A percentile compares a stretch with the other conserved stretches of the same genome.
phyloP scores from a whole-genome alignment of 495 filamentous ascomycete species.

The Alectoria sarmentosa region DNA sequence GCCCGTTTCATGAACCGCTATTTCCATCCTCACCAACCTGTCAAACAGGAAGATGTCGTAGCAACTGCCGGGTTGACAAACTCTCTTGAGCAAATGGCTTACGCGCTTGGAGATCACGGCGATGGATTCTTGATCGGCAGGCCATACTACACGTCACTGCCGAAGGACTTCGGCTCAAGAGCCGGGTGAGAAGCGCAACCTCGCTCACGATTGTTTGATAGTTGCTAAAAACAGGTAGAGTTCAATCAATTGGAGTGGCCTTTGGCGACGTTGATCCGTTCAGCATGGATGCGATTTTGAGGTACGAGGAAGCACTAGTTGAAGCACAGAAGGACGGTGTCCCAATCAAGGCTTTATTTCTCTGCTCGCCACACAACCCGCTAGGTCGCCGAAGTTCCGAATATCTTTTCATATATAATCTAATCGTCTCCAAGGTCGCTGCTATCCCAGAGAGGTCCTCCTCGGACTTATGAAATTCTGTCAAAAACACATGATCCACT shows the following conservation, averaged over 20 bases:
- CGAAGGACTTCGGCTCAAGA: conserved; percentile 23
- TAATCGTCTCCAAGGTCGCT: conserved; percentile 24
- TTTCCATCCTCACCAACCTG: conserved; percentile 34
- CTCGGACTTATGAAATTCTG: conserved; percentile 46
- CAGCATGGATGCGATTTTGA: conserved; percentile 33
- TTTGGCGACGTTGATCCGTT: conserved; percentile 44
- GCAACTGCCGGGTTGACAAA: conserved; percentile 25
- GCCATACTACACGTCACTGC: conserved; percentile 47
- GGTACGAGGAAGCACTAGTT: conserved; percentile 37
- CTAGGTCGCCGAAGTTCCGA: conserved; percentile 43
- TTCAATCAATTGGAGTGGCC: conserved; percentile 36
- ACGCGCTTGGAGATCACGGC: conserved; percentile 38
- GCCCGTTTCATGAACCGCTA: conserved; percentile 40
- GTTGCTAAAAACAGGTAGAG: conserved; percentile 23
- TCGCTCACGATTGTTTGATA: neutral
- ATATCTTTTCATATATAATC: neutral
- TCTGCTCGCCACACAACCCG: conserved; percentile 58
- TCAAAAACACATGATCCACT: conserved; percentile 46
- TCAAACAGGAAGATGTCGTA: conserved; percentile 26
- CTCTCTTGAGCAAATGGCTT: conserved; percentile 44
- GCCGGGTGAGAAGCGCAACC: conserved; percentile 6
- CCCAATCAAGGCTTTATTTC: conserved; percentile 43
- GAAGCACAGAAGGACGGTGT: conserved; percentile 27
- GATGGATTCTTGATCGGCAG: conserved; percentile 45
- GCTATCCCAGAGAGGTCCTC: conserved; percentile 46